Evolutionary conservation across 495 filamentous ascomycete genomes (phyloP), one percentile per base, ranked within the genome.

Genomic region (Daldinia bambusicola): DNA sequence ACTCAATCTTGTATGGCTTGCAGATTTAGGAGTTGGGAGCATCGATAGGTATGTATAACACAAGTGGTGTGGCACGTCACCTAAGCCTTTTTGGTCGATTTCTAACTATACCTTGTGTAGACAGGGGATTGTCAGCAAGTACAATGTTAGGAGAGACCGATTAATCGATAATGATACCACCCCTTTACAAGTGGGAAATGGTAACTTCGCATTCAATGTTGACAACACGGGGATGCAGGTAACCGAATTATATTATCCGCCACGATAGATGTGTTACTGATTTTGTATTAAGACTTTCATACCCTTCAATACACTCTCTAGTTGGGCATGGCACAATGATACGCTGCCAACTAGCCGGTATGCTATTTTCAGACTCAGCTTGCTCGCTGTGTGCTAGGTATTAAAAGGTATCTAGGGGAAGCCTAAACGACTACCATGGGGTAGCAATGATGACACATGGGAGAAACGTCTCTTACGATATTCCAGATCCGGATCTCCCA

Each of bases 151-250:
- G 18, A 71, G 69, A 7, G 59, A 71, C 4, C 55, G 5, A 31
- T 55, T 70, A n/a, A 63, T 73, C n/a, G 63, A 74, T 31, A 74
- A 71, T 55, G 65, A 70, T 22, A 76, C 77, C 16, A 85, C 84
- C 4, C 84, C 84, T 12, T 75, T 87, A 41, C 84, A 85, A 75
- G 82, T 86, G 0, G 84, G 84, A 37, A 86, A 86, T 74, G 84
- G 85, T 6, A 83, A 86, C 71, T 85, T 87, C 61, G 84, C 84
- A 55, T 87, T 86, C 66, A 84, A 84, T 26, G 82, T 80, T n/a
- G 85, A 86, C 61, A 75, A 85, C 18, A 85, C 84, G 31, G 84
- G 85, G 2, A 74, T 86, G 37, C 84, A 75, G 67, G 74, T 75
- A 57, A 66, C 14, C 13, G 16, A 20, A 16, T 37, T 40, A 31